These are phyloP conservation scores for Boletus sp. DNA, from an alignment of 768 basidiomycete genomes.

Conservation along the genomic window DNA sequence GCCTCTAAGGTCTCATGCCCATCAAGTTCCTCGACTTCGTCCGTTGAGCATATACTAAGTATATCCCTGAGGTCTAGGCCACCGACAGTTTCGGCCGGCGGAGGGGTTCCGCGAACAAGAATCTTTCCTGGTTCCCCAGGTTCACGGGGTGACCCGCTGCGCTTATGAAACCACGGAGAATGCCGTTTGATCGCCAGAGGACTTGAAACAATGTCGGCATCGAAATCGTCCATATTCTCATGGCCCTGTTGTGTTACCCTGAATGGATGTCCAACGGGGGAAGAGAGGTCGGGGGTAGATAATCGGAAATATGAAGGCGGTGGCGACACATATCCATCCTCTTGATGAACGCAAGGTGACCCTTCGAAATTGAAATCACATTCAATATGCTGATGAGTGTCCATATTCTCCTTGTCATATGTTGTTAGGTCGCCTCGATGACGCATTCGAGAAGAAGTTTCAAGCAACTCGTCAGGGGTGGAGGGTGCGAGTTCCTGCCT, in stretches of 20 bases:
- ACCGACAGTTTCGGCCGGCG: conserved; percentile 16
- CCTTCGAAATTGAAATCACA: conserved; percentile 43
- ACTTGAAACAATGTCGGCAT: conserved; percentile 44
- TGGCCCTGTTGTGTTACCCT: conserved; percentile 10
- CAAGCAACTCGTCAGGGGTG: conserved; percentile 9
- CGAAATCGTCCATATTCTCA: conserved; percentile 42
- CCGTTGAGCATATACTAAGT: conserved; percentile 42
- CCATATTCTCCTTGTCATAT: conserved; percentile 39
- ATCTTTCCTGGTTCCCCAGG: conserved; percentile 8
- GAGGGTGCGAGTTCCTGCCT: conserved; percentile 4
- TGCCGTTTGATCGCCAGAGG: conserved; percentile 26
- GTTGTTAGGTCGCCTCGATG: conserved; percentile 47
- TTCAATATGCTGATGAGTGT: conserved; percentile 38
- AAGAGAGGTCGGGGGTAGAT: conserved; percentile 63
- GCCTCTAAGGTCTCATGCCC: conserved; percentile 24
- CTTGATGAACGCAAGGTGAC: conserved; percentile 53
- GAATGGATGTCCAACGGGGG: conserved; percentile 46
- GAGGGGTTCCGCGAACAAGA: conserved; percentile 33
- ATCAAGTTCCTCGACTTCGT: conserved; percentile 43
- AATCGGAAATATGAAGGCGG: conserved; percentile 47
- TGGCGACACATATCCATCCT: conserved; percentile 84
- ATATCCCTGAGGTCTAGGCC: conserved; percentile 46
- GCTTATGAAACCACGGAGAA: conserved; percentile 11
- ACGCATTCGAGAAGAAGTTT: conserved; percentile 21
- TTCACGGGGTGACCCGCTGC: not conserved